phyloP scores from a whole-genome alignment of 768 basidiomycete genomes.

The Peribolospora baueri region DNA sequence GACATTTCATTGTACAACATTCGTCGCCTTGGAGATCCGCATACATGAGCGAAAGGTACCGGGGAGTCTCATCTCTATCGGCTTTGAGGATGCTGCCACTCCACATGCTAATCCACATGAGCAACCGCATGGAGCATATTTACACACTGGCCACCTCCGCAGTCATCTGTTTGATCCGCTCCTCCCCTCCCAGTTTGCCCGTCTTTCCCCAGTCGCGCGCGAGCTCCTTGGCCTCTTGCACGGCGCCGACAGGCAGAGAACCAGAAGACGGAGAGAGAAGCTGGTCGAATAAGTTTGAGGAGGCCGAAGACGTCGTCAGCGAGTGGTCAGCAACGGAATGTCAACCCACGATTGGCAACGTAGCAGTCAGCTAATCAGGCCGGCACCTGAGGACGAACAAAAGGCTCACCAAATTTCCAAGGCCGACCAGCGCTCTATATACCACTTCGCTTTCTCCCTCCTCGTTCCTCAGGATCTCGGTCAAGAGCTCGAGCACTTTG shows the following conservation, averaged over 20 bases:
- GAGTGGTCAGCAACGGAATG: too few relatives aligned
- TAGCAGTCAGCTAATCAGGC: neutral
- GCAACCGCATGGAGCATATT: too few relatives aligned
- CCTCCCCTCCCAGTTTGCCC: neutral
- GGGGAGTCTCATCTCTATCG: too few relatives aligned
- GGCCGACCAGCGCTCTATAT: slow-evolving; percentile 18
- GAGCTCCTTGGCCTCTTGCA: slow-evolving; percentile 3
- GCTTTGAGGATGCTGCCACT: too few relatives aligned
- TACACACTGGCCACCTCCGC: neutral
- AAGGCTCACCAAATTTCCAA: slow-evolving; percentile 19
- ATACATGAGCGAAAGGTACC: too few relatives aligned
- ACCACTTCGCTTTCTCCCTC: slow-evolving; percentile 16
- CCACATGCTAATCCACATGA: too few relatives aligned
- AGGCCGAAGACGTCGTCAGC: too few relatives aligned
- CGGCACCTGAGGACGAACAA: neutral
- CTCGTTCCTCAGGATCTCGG: slow-evolving; percentile 2
- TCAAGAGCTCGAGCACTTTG: neutral
- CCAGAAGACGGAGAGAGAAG: neutral
- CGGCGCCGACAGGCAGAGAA: slow-evolving; percentile 1
- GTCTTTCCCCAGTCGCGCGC: slow-evolving; percentile 2
- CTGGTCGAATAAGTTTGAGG: neutral
- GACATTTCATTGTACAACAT: too few relatives aligned
- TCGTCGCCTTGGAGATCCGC: too few relatives aligned
- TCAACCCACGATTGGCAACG: neutral
- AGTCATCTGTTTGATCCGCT: slow-evolving; percentile 3